phyloP scores from a whole-genome alignment of 2,329 filamentous ascomycete species.

The Lachnellula arida region DNA sequence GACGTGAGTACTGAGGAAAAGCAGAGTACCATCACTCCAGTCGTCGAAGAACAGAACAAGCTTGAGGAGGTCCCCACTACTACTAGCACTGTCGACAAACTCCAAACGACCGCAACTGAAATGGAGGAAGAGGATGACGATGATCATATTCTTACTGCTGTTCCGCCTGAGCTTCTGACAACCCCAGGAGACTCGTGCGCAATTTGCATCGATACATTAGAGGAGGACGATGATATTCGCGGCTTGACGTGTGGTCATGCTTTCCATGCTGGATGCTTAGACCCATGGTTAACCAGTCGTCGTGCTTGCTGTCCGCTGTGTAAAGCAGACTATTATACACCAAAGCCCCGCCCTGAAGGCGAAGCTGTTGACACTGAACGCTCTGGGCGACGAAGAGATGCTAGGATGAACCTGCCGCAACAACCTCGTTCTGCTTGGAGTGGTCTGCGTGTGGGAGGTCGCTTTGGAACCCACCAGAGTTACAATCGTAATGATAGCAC shows the following conservation, averaged over 20 bases:
- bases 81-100: slow-evolving; percentile 34
- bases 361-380: slow-evolving; percentile 27
- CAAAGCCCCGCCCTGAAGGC: slow-evolving; percentile 68
- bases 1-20: slow-evolving; percentile 20
- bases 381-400: slow-evolving; percentile 22
- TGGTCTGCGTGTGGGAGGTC: slow-evolving; percentile 24
- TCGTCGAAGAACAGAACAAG: slow-evolving; percentile 20
- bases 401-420: slow-evolving; percentile 25
- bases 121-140: slow-evolving; percentile 55
- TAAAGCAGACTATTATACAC: slow-evolving; percentile 96
- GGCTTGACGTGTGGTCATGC: slow-evolving; percentile 95
- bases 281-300: slow-evolving; percentile 92
- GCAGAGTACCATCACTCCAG: slow-evolving; percentile 18
- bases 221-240: slow-evolving; percentile 93
- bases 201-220: slow-evolving; percentile 90
- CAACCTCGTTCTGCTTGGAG: slow-evolving; percentile 26
- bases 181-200: slow-evolving; percentile 90
- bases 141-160: slow-evolving; percentile 73
- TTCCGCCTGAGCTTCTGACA: slow-evolving; percentile 74
- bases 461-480: slow-evolving; percentile 15
- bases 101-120: slow-evolving; percentile 35
- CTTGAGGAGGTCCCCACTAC: slow-evolving; percentile 27
- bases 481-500: background rate
- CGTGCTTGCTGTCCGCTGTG: slow-evolving; percentile 95
- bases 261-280: slow-evolving; percentile 92